These are phyloP conservation scores for Quercus rubra DNA, from an alignment of 306 rosid genomes.

Conservation along the genomic window DNA sequence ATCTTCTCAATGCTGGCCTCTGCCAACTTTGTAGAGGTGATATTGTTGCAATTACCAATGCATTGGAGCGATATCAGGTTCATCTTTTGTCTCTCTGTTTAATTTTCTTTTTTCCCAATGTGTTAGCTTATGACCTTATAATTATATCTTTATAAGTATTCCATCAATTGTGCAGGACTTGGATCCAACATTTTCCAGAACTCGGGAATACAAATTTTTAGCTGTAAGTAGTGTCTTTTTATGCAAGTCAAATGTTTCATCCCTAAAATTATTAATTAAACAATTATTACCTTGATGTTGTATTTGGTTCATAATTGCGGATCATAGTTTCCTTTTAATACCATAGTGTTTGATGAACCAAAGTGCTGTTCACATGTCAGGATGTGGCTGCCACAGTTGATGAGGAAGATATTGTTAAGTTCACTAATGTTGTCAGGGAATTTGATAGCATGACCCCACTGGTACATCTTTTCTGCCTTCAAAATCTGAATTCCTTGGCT, in stretches of 20 bases:
- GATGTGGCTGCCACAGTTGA: constrained; percentile 48
- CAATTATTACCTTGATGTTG: background rate
- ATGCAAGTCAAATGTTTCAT: background rate
- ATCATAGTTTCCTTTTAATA: background rate
- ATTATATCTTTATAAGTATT: background rate
- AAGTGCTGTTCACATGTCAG: constrained; percentile 25
- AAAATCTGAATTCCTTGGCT: background rate
- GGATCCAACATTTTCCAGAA: constrained; percentile 53
- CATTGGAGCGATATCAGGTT: constrained; percentile 81
- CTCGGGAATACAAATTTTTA: constrained; percentile 46
- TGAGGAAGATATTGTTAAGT: constrained; percentile 39
- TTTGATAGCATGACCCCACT: constrained; percentile 34
- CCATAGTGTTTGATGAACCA: background rate
- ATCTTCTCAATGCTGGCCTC: constrained; percentile 94
- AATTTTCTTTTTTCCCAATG: background rate
- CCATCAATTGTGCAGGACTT: constrained; percentile 39
- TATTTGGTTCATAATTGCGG: too few relatives aligned
- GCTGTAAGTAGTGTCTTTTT: constrained; percentile 32
- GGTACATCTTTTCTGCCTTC: constrained; percentile 29
- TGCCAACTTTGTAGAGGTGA: constrained; percentile 95
- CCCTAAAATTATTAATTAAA: background rate
- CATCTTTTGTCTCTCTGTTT: background rate
- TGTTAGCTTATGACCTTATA: background rate
- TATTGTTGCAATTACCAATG: constrained; percentile 71
- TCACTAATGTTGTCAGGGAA: constrained; percentile 40